phyloP scores from a whole-genome alignment of 305 asterid genomes.

The Withania somnifera region DNA sequence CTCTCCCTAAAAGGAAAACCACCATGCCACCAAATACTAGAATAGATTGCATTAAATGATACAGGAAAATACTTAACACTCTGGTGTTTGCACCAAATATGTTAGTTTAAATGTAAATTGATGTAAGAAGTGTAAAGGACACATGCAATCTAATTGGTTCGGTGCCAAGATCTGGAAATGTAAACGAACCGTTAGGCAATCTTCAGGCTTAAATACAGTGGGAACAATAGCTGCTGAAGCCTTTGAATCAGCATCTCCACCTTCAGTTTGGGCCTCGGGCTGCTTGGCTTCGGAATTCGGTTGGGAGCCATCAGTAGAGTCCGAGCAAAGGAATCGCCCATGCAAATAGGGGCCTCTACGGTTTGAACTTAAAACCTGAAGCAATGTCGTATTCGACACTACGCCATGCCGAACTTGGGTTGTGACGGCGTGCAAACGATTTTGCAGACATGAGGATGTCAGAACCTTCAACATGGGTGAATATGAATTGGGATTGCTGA shows the following conservation, averaged over 20 bases:
- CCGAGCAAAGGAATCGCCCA: slow-evolving; percentile 64
- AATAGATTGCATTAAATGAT: too few species aligned
- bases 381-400: slow-evolving; percentile 41
- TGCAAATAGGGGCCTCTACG: slow-evolving; percentile 21
- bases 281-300: slow-evolving; percentile 29
- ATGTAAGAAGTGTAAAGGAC: too few species aligned
- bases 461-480: slow-evolving; percentile 63
- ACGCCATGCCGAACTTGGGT: slow-evolving; percentile 31
- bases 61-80: too few species aligned
- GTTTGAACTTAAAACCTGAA: slow-evolving; percentile 31
- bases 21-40: too few species aligned
- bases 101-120: too few species aligned
- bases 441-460: slow-evolving; percentile 20
- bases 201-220: slow-evolving; percentile 65
- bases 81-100: too few species aligned
- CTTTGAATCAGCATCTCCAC: too few species aligned
- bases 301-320: slow-evolving; percentile 40
- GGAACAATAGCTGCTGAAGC: slow-evolving; percentile 71
- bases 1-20: too few species aligned
- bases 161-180: too few species aligned
- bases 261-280: slow-evolving; percentile 24
- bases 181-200: slow-evolving; percentile 78
- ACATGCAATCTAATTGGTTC: too few species aligned
- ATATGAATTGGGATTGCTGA: not conserved
- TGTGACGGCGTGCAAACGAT: slow-evolving; percentile 25